Evolutionary conservation across 257 asterid species (phyloP).

Genomic region (Echium plantagineum): DNA sequence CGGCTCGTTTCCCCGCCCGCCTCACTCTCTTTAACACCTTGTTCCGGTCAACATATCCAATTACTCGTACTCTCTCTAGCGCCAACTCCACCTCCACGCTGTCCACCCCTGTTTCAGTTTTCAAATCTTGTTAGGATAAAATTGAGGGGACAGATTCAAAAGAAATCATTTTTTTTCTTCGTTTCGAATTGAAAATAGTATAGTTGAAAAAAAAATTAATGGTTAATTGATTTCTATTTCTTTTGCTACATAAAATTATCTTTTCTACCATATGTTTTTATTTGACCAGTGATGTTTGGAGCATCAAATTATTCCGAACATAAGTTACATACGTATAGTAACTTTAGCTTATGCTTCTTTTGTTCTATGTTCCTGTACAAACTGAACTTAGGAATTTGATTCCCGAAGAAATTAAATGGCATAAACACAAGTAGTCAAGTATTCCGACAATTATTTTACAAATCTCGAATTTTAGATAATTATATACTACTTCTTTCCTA

Average conservation of each 20-base stretch:
- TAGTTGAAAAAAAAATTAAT: no score
- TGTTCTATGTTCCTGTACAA: neutral
- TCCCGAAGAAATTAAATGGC: neutral
- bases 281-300: neutral
- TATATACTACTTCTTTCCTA: no score
- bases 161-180: no score
- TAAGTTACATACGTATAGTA: no score
- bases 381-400: neutral
- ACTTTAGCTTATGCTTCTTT: neutral
- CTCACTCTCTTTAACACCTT: conserved; percentile 82
- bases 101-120: conserved; percentile 46
- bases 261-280: no score
- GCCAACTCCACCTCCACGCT: conserved; percentile 52
- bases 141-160: no score
- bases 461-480: neutral
- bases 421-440: neutral
- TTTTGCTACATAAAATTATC: no score
- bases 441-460: neutral
- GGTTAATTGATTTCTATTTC: no score
- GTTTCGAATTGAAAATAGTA: no score
- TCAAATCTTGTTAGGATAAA: neutral
- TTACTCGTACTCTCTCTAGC: conserved; percentile 67
- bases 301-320: neutral
- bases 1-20: conserved; percentile 85
- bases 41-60: conserved; percentile 69